Conservation (phyloP, 164 flowering plant species). For the Tinospora cordifolia region DNA sequence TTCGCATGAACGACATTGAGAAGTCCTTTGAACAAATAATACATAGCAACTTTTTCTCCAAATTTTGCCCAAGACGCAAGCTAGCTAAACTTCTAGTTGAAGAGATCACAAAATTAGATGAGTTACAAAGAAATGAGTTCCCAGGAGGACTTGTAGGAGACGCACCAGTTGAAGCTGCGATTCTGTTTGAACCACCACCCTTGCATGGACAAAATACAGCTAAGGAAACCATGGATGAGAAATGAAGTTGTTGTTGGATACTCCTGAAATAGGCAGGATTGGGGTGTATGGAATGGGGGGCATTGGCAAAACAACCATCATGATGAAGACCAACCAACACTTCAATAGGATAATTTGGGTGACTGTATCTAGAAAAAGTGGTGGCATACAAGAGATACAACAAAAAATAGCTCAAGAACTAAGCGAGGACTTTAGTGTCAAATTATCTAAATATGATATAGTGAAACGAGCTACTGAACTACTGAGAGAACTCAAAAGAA, state of each 20-base stretch:
- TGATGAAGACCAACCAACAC: constrained; percentile 9
- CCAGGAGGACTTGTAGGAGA: too few species aligned
- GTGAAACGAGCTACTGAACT: too few species aligned
- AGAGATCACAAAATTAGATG: too few species aligned
- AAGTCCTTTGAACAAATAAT: too few species aligned
- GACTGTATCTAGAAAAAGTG: constrained; percentile 3
- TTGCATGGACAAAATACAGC: constrained; percentile 1
- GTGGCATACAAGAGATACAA: constrained; percentile 8
- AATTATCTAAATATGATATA: too few species aligned
- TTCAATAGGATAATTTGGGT: constrained; percentile 14
- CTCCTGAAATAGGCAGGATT: neutral
- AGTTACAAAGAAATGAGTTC: too few species aligned
- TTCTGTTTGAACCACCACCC: neutral
- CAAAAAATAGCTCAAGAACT: constrained; percentile 6
- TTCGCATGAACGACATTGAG: too few species aligned
- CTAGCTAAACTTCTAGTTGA: too few species aligned
- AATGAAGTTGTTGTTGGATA: constrained; percentile 3
- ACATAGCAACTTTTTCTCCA: too few species aligned
- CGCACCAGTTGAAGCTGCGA: too few species aligned
- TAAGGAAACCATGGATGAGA: neutral
- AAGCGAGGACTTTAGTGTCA: too few species aligned
- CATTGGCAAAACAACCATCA: constrained; percentile 17
- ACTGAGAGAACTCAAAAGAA: neutral
- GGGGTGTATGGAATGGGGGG: constrained; percentile 22
- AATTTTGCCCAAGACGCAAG: too few species aligned